Evolutionary conservation across 257 asterid species (phyloP), one percentile per base, ranked within the genome.

Genomic region (Jacaranda copaia): DNA sequence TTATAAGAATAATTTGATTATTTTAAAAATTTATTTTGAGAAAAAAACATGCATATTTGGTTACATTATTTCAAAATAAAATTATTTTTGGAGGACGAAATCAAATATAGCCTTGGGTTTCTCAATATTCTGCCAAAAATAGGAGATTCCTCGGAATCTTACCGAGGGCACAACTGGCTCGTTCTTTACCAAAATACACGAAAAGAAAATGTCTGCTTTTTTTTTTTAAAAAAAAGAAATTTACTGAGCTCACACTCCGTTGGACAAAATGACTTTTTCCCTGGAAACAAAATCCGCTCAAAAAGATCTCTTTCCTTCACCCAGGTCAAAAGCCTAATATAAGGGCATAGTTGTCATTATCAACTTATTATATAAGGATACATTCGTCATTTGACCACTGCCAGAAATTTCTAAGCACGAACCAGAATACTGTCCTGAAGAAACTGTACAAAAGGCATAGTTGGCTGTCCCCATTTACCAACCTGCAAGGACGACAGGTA

Each of bases 381-480:
- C 0, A 66, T 25, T 11, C 6, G 85, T 82, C 60, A 78, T 45
- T 84, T 45, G 13, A 5, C 0, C 3, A 40, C 7, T 38, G 73
- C 36, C 66, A 58, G 62, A 16, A 58, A 79, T 63, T 64, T 42
- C 40, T 11, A 6, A 35, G 36, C 36, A 70, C 40, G 71, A 68
- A 68, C 51, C 71, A 67, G 81, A 55, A 76, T 79, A 65, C 81
- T 78, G 84, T 80, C 84, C 74, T 80, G 80, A 73, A 72, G 82
- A 45, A 18, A 67, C 72, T 67, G 72, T 67, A 45, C n/a, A 67
- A 66, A 67, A 67, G 72, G 72, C 72, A 67, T 84, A 81, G 79
- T 83, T 81, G 58, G 79, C 62, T 84, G 90, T 84, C 87, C 61
- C 85, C 77, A 78, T 86, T 86, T 80, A 77, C 82, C 87, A 40